Conservation (phyloP, 805 yeast genomes). For the Clavispora vitiphila region DNA sequence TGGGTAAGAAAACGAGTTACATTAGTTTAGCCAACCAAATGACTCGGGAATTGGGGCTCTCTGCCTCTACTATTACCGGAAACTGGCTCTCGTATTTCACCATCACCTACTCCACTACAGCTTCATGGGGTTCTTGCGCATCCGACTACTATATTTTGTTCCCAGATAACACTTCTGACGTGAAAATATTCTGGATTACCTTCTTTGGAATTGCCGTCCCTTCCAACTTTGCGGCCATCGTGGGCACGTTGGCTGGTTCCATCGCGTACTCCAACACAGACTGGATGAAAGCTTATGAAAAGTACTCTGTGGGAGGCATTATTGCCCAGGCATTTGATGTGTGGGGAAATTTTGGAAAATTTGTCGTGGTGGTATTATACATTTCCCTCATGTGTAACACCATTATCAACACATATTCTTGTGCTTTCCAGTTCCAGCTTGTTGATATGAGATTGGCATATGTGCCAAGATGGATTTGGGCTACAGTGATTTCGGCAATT, state of each 20-base stretch:
- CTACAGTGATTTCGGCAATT: constrained; percentile 6
- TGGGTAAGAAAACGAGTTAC: constrained; percentile 19
- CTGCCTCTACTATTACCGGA: constrained; percentile 20
- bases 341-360: constrained; percentile 34
- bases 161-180: constrained; percentile 24
- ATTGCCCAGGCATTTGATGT: constrained; percentile 26
- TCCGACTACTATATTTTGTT: constrained; percentile 30
- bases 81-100: constrained; percentile 34
- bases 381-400: constrained; percentile 32
- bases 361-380: constrained; percentile 26
- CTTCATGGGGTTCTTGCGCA: constrained; percentile 34
- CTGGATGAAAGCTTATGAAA: constrained; percentile 26
- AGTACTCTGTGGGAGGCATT: constrained; percentile 30
- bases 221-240: constrained; percentile 30
- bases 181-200: constrained; percentile 24
- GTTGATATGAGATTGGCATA: constrained; percentile 19
- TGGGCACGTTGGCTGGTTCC: constrained; percentile 26
- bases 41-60: constrained; percentile 8
- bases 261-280: constrained; percentile 29
- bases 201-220: constrained; percentile 25
- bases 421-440: constrained; percentile 31
- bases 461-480: constrained; percentile 14
- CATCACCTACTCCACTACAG: constrained; percentile 31
- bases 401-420: constrained; percentile 33
- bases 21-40: constrained; percentile 16